Base-by-base conservation (phyloP, 2,329 filamentous ascomycete genomes). In the Trematosphaeria pertusa region DNA sequence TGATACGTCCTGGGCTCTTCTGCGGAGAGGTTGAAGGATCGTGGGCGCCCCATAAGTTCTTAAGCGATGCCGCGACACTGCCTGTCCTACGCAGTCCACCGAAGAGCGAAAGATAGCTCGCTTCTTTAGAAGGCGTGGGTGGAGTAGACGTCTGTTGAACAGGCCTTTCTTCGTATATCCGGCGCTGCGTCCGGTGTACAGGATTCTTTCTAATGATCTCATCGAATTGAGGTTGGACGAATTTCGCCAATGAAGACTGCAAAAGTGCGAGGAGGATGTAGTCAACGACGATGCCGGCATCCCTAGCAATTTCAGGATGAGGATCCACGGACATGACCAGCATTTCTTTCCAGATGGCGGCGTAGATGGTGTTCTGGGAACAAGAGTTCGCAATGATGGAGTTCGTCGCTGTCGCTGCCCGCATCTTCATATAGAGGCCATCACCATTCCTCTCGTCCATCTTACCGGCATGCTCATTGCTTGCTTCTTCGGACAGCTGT, bases 301-400 rank as follows among this genome's bases (percentile, higher is more conserved):
- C 89, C 56, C 87, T 83, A 53, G 95, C 89, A 24, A 97, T 89
- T 65, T 97, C 93, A 1, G 93, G 91, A 65, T 97, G 92, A 31
- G 94, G 93, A 66, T 99, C 94, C 14, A 96, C 90, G 34, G 91
- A 93, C 70, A 97, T 81, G 52, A 96, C 89, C 48, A 97, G 78
- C 33, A 95, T 81, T 63, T 97, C 89, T 69, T 96, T 94, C 94
- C 94, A 99, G 52, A 95, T 88, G 1, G 92, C 89, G 21, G 92
- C 88, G 69, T 95, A 97, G 14, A 96, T 89, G 0, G 91, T 96
- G 65, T 96, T 94, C 55, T 89, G 86, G 10, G 92, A 91, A 44
- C 67, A 71, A 1, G 59, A 54, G 35, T 52, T 58, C 2, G 53
- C 40, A 19, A 54, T 36, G 3, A 48, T 17, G 4, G 54, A 33